Evolutionary conservation across 2,329 filamentous ascomycete species (phyloP), one percentile per base, ranked within the genome.

Genomic region (Botrytis porri): DNA sequence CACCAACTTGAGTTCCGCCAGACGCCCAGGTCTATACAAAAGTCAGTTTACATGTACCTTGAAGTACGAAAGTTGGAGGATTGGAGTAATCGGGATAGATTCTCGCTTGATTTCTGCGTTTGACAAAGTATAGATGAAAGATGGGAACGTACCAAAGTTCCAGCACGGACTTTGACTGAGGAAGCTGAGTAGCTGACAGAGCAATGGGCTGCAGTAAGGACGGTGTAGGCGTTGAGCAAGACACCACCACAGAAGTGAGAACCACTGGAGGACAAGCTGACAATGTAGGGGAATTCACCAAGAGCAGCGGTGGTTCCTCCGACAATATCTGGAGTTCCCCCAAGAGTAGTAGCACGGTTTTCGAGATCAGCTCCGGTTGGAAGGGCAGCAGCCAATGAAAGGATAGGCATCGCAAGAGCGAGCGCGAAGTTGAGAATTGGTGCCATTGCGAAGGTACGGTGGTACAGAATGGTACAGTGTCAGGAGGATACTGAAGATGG

Each of bases 161-260:
- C 77, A 25, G 74, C 76, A 37, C 77, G 77, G 59, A 78, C 72
- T 70, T 70, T 76, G 70, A 78, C 75, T 37, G 60, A 35, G 22
- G 70, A 74, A 48, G 76, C 70, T 1, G 65, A 9, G 41, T 65
- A 62, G 45, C 39, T 54, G 3, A 75, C 70, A 8, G 76, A 75
- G 74, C 77, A 78, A 71, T 78, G 77, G 29, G 71, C 77, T 43
- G 77, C 77, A 8, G 77, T 78, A 20, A 78, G 69, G 32, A 78
- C 75, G n/a, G 77, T 77, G 45, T 74, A 72, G 66, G 73, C 69
- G 64, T 78, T 77, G 29, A 77, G 35, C 70, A 78, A 73, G 14
- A 74, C 71, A 59, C 76, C 77, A 62, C 72, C 76, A 66, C 77
- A 78, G 67, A 74, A 77, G 54, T 76, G 75, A 10, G 67, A 73